phyloP scores from a whole-genome alignment of 179 eudicot species.

The Carnegiea gigantea region DNA sequence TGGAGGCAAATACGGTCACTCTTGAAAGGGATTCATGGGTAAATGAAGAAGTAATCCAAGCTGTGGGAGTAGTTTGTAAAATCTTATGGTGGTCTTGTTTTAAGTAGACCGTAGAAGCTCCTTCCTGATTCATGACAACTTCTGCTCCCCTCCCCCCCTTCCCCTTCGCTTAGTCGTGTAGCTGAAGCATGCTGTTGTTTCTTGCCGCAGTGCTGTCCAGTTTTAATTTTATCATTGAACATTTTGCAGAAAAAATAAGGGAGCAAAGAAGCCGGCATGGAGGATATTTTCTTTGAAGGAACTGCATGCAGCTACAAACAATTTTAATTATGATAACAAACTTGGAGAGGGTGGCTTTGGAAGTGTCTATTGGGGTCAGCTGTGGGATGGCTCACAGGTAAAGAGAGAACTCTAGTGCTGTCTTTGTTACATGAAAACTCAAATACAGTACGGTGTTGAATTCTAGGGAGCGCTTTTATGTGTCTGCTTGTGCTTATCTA shows the following conservation, averaged over 20 bases:
- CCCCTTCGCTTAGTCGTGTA: background rate
- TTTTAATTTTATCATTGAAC: background rate
- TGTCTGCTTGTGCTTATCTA: background rate
- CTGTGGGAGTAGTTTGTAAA: too few relatives aligned
- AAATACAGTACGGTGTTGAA: background rate
- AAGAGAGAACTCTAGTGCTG: background rate
- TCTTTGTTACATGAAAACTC: slow-evolving; percentile 4
- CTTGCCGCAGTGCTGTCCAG: background rate
- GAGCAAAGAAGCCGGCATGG: slow-evolving; percentile 57
- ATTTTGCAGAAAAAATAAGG: slow-evolving; percentile 55
- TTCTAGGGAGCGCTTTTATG: background rate
- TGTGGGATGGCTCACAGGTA: slow-evolving; percentile 99
- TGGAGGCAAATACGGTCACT: too few relatives aligned
- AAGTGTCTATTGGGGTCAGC: slow-evolving; percentile 98
- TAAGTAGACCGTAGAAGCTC: too few relatives aligned
- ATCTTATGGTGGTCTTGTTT: too few relatives aligned
- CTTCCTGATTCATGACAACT: too few relatives aligned
- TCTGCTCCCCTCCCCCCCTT: too few relatives aligned
- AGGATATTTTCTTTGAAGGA: slow-evolving; percentile 89
- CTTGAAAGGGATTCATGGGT: too few relatives aligned
- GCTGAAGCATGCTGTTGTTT: background rate
- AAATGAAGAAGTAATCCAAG: too few relatives aligned
- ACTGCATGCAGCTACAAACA: slow-evolving; percentile 88
- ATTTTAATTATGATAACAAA: slow-evolving; percentile 87
- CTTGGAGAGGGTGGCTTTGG: slow-evolving; percentile 97